These are phyloP conservation scores for Boechera retrofracta DNA, from an alignment of 345 rosid genomes.

Conservation along the genomic window DNA sequence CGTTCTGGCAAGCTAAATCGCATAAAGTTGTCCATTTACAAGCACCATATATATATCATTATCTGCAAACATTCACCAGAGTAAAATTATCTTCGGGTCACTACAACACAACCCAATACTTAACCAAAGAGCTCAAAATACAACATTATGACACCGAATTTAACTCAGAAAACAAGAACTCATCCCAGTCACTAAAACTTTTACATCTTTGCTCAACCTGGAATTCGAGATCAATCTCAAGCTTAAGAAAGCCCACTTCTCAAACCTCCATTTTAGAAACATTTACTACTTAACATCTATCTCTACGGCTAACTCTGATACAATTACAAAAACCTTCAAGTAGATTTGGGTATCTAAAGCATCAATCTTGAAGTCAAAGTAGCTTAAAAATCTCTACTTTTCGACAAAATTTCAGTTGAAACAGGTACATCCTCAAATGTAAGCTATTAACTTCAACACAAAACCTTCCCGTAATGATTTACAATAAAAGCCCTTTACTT, in stretches of 20 bases:
- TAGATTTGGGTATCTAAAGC: slow-evolving; percentile 26
- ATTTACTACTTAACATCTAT: background rate
- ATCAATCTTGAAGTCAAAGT: slow-evolving; percentile 36
- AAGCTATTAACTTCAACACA: slow-evolving; percentile 15
- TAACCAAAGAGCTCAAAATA: background rate
- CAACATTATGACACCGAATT: background rate
- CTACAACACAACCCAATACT: background rate
- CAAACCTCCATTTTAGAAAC: background rate
- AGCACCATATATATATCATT: no score
- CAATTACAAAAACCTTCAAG: background rate
- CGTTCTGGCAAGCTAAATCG: slow-evolving; percentile 43
- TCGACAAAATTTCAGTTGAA: slow-evolving; percentile 3
- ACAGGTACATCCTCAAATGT: slow-evolving; percentile 1
- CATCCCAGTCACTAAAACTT: background rate
- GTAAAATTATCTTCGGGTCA: background rate
- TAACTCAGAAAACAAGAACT: background rate
- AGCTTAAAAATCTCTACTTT: slow-evolving; percentile 28
- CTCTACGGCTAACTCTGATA: background rate
- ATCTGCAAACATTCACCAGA: slow-evolving; percentile 25
- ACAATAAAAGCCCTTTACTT: slow-evolving; percentile 15
- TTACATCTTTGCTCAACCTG: background rate
- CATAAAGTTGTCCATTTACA: slow-evolving; percentile 37
- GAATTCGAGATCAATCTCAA: background rate
- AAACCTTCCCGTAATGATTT: background rate
- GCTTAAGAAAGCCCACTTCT: slow-evolving; percentile 7